These are phyloP conservation scores for Xerocomellus intermedius DNA, from an alignment of 768 basidiomycete species.

Conservation along the genomic window DNA sequence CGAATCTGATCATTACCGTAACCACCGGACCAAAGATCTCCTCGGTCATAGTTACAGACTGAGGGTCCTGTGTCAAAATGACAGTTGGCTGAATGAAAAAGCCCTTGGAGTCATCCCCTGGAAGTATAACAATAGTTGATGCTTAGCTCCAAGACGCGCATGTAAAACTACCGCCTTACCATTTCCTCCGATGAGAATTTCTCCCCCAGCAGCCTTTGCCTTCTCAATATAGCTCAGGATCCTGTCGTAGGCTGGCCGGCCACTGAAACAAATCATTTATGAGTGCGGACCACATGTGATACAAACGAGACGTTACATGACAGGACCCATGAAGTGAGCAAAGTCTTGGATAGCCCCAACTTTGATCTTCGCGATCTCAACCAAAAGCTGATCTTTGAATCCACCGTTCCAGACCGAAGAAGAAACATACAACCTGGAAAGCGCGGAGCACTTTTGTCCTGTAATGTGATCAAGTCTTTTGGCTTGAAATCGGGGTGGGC, in stretches of 20 bases:
- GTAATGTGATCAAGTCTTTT: neutral
- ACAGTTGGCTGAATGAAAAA: conserved; percentile 95
- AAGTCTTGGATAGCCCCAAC: conserved; percentile 78
- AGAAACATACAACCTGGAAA: conserved; percentile 91
- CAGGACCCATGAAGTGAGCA: conserved; percentile 90
- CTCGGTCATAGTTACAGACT: conserved; percentile 84
- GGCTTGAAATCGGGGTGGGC: neutral
- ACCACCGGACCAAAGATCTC: conserved; percentile 98
- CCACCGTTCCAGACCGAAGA: conserved; percentile 78
- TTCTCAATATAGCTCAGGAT: conserved; percentile 79
- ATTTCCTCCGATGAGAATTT: conserved; percentile 82
- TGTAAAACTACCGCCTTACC: conserved; percentile 42
- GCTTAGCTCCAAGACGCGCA: neutral
- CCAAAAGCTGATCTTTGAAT: conserved; percentile 78
- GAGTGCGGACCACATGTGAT: neutral
- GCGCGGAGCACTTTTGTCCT: conserved; percentile 97
- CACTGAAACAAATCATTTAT: conserved; percentile 41
- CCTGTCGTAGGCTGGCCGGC: conserved; percentile 85
- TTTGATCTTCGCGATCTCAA: conserved; percentile 79
- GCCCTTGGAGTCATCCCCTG: conserved; percentile 86
- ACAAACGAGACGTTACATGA: conserved; percentile 59
- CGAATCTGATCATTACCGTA: conserved; percentile 52
- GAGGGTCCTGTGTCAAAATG: conserved; percentile 88
- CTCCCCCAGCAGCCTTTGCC: conserved; percentile 86
- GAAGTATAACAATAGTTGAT: neutral